These are phyloP conservation scores for Triticum turgidum DNA, from an alignment of 176 grass and related monocot species.

Conservation along the genomic window DNA sequence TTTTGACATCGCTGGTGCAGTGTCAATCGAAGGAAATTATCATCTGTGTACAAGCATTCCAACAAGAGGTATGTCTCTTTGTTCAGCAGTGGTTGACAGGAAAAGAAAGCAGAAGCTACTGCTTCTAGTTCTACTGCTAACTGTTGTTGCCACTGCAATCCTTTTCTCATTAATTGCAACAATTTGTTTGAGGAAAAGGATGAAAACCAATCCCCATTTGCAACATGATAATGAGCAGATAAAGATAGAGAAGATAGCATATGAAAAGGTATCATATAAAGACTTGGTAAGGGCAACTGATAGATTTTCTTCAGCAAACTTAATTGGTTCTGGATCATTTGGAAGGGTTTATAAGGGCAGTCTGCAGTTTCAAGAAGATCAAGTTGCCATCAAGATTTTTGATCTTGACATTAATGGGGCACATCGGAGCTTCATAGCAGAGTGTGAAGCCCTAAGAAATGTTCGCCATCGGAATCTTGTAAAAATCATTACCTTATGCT, in stretches of 20 bases:
- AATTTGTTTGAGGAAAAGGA: background rate
- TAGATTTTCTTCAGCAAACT: slow-evolving; percentile 30
- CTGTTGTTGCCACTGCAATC: background rate
- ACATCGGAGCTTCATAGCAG: slow-evolving; percentile 48
- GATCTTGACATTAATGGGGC: slow-evolving; percentile 28
- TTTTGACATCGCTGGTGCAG: slow-evolving; percentile 33
- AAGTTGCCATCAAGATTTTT: slow-evolving; percentile 58
- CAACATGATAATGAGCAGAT: background rate
- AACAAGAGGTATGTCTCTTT: slow-evolving; percentile 6
- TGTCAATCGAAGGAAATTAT: slow-evolving; percentile 44
- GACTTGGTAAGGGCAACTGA: slow-evolving; percentile 39
- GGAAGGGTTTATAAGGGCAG: slow-evolving; percentile 56
- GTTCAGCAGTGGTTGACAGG: background rate
- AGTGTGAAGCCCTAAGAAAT: slow-evolving; percentile 55
- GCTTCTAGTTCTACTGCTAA: background rate
- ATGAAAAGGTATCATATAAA: slow-evolving; percentile 31
- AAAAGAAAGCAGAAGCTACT: slow-evolving; percentile 7
- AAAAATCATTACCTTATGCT: slow-evolving; percentile 54
- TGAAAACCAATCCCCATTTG: background rate
- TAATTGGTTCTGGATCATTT: slow-evolving; percentile 52
- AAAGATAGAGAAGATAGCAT: slow-evolving; percentile 20
- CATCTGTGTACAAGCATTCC: slow-evolving; percentile 22
- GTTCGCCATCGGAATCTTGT: slow-evolving; percentile 51
- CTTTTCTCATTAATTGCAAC: background rate
- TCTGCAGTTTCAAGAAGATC: background rate